Evolutionary conservation across 23 red algal species (phyloP).

Genomic region (Gracilaria caudata): DNA sequence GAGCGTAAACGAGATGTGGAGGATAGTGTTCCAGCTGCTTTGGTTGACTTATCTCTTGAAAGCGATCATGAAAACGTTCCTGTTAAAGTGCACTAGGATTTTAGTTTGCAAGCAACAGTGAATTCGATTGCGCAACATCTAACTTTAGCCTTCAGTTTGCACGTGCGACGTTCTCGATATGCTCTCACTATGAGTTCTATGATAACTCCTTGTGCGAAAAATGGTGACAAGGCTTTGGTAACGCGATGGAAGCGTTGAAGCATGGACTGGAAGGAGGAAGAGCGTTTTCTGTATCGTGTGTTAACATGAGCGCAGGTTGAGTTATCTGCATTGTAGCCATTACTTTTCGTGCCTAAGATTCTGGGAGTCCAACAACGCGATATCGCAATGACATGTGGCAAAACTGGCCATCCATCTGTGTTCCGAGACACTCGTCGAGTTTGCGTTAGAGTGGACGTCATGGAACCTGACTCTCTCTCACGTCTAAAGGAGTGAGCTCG

Average conservation of each 20-base stretch:
- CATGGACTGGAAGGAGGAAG: not conserved
- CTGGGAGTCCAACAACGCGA: too few species aligned
- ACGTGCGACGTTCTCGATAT: not conserved
- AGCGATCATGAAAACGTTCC: conserved; percentile 10
- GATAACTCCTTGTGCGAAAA: not conserved
- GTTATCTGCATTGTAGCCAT: not conserved
- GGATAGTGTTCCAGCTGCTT: not conserved
- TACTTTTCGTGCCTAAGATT: too few species aligned
- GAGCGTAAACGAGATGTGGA: not conserved
- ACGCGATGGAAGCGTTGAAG: not conserved
- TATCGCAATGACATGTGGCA: too few species aligned
- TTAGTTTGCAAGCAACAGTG: not conserved
- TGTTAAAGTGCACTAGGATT: conserved; percentile 3
- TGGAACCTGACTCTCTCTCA: too few species aligned
- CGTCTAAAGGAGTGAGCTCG: too few species aligned
- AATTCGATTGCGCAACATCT: not conserved
- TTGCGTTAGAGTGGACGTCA: too few species aligned
- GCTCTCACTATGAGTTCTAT: too few species aligned
- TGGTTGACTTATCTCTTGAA: conserved; percentile 4
- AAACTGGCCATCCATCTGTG: too few species aligned
- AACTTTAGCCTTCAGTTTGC: not conserved
- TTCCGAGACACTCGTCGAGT: too few species aligned
- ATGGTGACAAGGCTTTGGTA: not conserved
- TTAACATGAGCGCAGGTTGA: not conserved
- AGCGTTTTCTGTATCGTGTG: not conserved